A percentile compares a stretch with the other conserved stretches of the same genome.
These are phyloP conservation scores for Malus hybrid DNA, from an alignment of 331 rosid genomes.

Conservation along the genomic window DNA sequence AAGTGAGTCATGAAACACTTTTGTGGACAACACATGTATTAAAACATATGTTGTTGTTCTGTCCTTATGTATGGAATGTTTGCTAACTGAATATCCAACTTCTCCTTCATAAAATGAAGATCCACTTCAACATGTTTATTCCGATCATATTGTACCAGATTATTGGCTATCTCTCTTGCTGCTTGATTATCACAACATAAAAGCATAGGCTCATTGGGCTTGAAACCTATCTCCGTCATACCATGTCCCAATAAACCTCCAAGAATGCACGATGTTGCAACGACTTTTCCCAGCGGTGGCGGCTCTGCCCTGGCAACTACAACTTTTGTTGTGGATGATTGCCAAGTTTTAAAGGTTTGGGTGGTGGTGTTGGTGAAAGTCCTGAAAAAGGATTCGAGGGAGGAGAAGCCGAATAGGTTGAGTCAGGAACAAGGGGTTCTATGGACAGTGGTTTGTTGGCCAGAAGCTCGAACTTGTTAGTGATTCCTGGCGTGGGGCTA, in stretches of 20 bases:
- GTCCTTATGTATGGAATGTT: too few species aligned
- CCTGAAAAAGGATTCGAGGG: slow-evolving; percentile 9
- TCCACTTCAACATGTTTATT: too few species aligned
- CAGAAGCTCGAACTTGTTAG: slow-evolving; percentile 68
- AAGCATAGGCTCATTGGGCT: too few species aligned
- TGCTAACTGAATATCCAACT: too few species aligned
- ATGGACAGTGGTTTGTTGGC: slow-evolving; percentile 17
- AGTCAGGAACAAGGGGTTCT: slow-evolving; percentile 45
- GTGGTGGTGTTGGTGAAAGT: slow-evolving; percentile 4
- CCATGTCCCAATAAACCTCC: background rate
- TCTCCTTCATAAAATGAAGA: too few species aligned
- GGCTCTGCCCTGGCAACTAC: background rate
- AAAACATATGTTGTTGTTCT: too few species aligned
- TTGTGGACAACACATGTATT: too few species aligned
- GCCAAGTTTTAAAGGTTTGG: background rate
- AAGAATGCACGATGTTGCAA: slow-evolving; percentile 9
- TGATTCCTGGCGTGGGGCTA: slow-evolving; percentile 88
- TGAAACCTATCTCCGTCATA: too few species aligned
- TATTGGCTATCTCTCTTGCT: too few species aligned
- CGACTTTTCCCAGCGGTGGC: background rate
- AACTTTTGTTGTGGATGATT: slow-evolving; percentile 28
- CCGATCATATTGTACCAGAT: too few species aligned
- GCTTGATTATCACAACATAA: too few species aligned
- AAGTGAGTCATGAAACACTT: too few species aligned
- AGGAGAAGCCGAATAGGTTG: slow-evolving; percentile 23